phyloP scores from a whole-genome alignment of 768 basidiomycete species.

The Phylloporus scabripes region DNA sequence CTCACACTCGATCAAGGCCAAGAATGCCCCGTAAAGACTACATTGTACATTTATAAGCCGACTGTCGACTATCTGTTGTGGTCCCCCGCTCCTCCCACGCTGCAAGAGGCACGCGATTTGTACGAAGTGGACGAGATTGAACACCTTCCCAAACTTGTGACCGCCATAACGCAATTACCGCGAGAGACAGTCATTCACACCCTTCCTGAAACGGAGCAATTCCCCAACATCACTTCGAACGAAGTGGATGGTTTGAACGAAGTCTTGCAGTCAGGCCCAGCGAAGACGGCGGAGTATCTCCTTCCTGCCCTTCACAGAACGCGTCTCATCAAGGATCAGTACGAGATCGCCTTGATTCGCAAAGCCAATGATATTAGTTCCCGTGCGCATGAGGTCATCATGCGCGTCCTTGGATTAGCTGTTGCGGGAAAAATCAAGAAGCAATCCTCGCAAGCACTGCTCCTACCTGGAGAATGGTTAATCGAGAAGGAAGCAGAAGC shows the following conservation, averaged over 20 bases:
- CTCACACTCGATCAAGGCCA: conserved; percentile 34
- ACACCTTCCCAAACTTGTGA: conserved; percentile 43
- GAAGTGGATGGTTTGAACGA: conserved; percentile 7
- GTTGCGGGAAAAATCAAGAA: conserved; percentile 52
- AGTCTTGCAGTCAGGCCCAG: neutral
- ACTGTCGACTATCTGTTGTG: conserved; percentile 78
- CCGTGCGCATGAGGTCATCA: conserved; percentile 84
- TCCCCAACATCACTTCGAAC: conserved; percentile 11
- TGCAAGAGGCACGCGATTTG: conserved; percentile 47
- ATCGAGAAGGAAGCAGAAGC: conserved; percentile 92
- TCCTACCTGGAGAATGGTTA: conserved; percentile 76
- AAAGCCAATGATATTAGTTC: conserved; percentile 85
- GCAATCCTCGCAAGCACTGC: conserved; percentile 38
- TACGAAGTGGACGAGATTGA: conserved; percentile 59
- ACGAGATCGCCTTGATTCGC: conserved; percentile 71
- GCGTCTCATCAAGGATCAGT: conserved; percentile 68
- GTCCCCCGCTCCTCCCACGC: conserved; percentile 76
- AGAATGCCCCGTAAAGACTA: conserved; percentile 36
- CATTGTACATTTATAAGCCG: conserved; percentile 76
- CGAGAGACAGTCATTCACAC: conserved; percentile 62
- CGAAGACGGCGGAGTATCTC: conserved; percentile 43
- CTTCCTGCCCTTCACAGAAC: conserved; percentile 75
- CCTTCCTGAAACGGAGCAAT: conserved; percentile 40
- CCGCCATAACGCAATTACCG: conserved; percentile 40
- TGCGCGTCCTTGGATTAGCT: conserved; percentile 80